Evolutionary conservation across 768 basidiomycete species (phyloP).

Genomic region (Mycena chlorophos): DNA sequence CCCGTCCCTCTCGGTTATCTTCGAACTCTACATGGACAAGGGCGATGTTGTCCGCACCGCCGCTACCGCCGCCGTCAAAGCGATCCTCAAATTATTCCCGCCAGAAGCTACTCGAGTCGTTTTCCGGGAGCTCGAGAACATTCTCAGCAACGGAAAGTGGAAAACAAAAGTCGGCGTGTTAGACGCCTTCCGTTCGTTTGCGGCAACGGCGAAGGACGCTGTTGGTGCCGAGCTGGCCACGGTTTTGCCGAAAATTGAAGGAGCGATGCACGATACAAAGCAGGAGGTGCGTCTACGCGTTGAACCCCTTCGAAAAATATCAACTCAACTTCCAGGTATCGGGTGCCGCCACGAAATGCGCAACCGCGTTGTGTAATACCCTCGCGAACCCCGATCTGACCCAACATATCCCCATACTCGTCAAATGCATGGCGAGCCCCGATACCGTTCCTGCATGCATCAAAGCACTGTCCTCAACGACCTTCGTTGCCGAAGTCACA

Average conservation of each 20-base stretch:
- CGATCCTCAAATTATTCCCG: slow-evolving; percentile 81
- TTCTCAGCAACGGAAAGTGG: slow-evolving; percentile 90
- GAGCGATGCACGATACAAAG: slow-evolving; percentile 96
- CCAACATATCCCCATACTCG: slow-evolving; percentile 85
- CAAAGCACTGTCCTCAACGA: slow-evolving; percentile 92
- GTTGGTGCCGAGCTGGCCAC: slow-evolving; percentile 83
- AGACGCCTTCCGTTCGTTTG: slow-evolving; percentile 79
- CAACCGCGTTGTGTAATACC: slow-evolving; percentile 83
- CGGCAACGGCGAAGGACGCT: slow-evolving; percentile 63
- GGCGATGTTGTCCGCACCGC: slow-evolving; percentile 87
- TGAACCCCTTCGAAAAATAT: slow-evolving; percentile 6
- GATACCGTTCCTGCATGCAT: slow-evolving; percentile 87
- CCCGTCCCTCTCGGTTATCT: slow-evolving; percentile 71
- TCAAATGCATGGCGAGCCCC: slow-evolving; percentile 93
- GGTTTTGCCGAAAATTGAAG: slow-evolving; percentile 83
- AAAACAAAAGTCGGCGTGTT: slow-evolving; percentile 90
- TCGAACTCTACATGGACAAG: slow-evolving; percentile 90
- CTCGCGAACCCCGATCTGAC: slow-evolving; percentile 91
- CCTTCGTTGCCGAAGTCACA: slow-evolving; percentile 96
- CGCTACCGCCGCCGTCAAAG: slow-evolving; percentile 77
- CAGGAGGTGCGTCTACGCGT: slow-evolving; percentile 65
- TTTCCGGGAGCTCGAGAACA: slow-evolving; percentile 66
- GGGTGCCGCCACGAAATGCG: slow-evolving; percentile 83
- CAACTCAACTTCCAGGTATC: slow-evolving; percentile 63
- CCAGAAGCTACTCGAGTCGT: slow-evolving; percentile 75